phyloP scores from a whole-genome alignment of 139 green algal genomes.

The Nannochloris sp. region DNA sequence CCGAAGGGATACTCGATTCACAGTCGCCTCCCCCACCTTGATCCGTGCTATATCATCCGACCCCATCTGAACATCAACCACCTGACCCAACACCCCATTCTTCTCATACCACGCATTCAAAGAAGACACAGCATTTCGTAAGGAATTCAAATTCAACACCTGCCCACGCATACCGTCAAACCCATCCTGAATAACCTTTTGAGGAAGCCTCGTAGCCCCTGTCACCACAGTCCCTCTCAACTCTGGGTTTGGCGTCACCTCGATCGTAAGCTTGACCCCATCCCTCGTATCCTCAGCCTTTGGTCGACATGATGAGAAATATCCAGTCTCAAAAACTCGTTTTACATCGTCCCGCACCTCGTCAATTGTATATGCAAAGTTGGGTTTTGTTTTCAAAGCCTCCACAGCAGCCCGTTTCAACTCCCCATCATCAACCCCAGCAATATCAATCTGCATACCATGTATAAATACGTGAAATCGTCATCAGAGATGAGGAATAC shows the following conservation, averaged over 20 bases:
- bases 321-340: slow-evolving; percentile 82
- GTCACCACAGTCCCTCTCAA: slow-evolving; percentile 60
- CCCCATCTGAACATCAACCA: slow-evolving; percentile 44
- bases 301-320: slow-evolving; percentile 64
- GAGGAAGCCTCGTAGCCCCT: slow-evolving; percentile 73
- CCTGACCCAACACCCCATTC: slow-evolving; percentile 78
- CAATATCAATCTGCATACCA: slow-evolving; percentile 39
- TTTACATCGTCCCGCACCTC: slow-evolving; percentile 64
- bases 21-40: slow-evolving; percentile 59
- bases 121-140: slow-evolving; percentile 48
- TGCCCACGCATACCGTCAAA: slow-evolving; percentile 69
- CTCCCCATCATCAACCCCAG: slow-evolving; percentile 61
- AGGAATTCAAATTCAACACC: slow-evolving; percentile 66
- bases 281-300: slow-evolving; percentile 86
- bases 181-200: slow-evolving; percentile 64
- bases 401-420: slow-evolving; percentile 52
- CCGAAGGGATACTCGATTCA: slow-evolving; percentile 56
- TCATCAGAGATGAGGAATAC: background rate
- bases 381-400: slow-evolving; percentile 69
- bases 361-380: slow-evolving; percentile 83
- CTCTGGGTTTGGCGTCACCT: slow-evolving; percentile 67
- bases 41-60: slow-evolving; percentile 34
- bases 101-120: slow-evolving; percentile 85
- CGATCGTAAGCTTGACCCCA: slow-evolving; percentile 80
- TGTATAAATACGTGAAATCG: background rate